Percentiles rank a stretch among this genome's conserved stretches.
phyloP scores from a whole-genome alignment of 495 filamentous ascomycete genomes.

The Penicillium ucsense region DNA sequence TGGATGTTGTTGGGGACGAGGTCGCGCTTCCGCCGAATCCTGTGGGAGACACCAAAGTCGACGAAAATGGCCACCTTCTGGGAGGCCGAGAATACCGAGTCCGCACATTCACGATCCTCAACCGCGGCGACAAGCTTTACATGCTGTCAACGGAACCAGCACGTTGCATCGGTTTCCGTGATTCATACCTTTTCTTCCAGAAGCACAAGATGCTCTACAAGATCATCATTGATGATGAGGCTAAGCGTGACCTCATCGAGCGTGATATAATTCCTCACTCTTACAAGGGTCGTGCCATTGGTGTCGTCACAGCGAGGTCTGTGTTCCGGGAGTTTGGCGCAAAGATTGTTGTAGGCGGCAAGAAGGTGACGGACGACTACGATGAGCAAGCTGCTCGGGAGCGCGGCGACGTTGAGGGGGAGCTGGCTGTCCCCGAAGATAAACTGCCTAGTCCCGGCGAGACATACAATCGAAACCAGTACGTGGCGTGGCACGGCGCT shows the following conservation, averaged over 20 bases:
- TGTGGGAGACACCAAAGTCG: slow-evolving; percentile 87
- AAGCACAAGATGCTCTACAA: slow-evolving; percentile 92
- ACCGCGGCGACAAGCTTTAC: slow-evolving; percentile 78
- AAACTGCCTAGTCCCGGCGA: slow-evolving; percentile 59
- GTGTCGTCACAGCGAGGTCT: slow-evolving; percentile 90
- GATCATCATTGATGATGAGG: slow-evolving; percentile 87
- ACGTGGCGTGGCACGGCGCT: slow-evolving; percentile 96
- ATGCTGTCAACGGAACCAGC: slow-evolving; percentile 98
- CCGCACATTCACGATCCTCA: slow-evolving; percentile 80
- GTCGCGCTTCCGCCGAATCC: slow-evolving; percentile 77
- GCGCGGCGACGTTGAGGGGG: slow-evolving; percentile 78
- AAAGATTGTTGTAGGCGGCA: slow-evolving; percentile 84
- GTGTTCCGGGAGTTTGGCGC: slow-evolving; percentile 97
- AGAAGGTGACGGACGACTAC: slow-evolving; percentile 82
- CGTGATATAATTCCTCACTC: slow-evolving; percentile 91
- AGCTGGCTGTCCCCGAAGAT: slow-evolving; percentile 81
- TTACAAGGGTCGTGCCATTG: slow-evolving; percentile 96
- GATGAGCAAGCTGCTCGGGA: slow-evolving; percentile 66
- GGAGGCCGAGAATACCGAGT: slow-evolving; percentile 87
- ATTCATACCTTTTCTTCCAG: slow-evolving; percentile 97
- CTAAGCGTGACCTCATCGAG: slow-evolving; percentile 88
- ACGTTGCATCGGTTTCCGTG: slow-evolving; percentile 89
- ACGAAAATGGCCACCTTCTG: slow-evolving; percentile 70
- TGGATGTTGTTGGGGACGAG: slow-evolving; percentile 88
- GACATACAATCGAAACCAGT: slow-evolving; percentile 87